Evolutionary conservation across 768 basidiomycete species (phyloP), one percentile per base, ranked within the genome.

Genomic region (Tylopilus sp.): DNA sequence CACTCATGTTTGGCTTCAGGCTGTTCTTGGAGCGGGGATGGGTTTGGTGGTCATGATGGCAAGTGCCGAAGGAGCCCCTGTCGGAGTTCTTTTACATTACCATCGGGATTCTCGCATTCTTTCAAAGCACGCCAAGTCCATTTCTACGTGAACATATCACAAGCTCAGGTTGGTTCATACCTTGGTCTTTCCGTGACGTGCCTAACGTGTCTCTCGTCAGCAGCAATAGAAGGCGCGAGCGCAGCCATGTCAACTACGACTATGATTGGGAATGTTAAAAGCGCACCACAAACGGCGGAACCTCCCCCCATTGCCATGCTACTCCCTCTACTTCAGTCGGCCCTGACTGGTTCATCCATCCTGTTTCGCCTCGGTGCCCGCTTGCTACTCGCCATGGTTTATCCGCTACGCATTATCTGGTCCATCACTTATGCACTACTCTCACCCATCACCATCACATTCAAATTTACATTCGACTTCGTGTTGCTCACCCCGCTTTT

Each of bases 401-500:
- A 52, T 34, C 69, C 68, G 10, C 24, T 69, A 45, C 52, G 45
- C 48, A 44, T 61, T 19, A 49, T 71, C 37, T 69, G 63, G 55
- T 55, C 60, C 19, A 54, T 69, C 12, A 17, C 69, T 3, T 37
- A 61, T 6, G 80, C 79, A 57, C 30, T 82, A 33, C 59, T 86
- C 45, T 75, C 78, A 3, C 85, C 85, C 1, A 45, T 79, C 45
- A 62, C 73, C 28, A 68, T 79, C 45, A 68, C 80, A 53, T 29
- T 72, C 29, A 63, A 78, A 13, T 61, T 82, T 24, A 19, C 74
- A 8, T 53, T 76, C 22, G 72, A 78, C 42, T 34, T 77, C 22
- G 69, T 78, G 50, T 36, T 86, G 3, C 65, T 71, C 56, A 69
- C 73, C 21, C 85, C 85, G 0, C 78, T 76, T 57, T 56, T 61